These are phyloP conservation scores for Xylaria sp. DNA, from an alignment of 2,329 filamentous ascomycete genomes.

Conservation along the genomic window DNA sequence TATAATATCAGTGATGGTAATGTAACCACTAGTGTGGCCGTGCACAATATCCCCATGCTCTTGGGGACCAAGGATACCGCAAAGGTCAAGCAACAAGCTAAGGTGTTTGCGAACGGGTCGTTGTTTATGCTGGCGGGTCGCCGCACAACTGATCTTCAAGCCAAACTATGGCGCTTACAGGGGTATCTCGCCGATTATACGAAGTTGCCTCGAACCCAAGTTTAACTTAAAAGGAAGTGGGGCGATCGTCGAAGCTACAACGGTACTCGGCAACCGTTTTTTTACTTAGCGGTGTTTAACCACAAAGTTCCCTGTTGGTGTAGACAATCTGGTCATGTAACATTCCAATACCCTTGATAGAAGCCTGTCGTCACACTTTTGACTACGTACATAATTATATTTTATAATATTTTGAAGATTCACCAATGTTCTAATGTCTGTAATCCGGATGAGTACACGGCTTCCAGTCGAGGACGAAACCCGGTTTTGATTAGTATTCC, in stretches of 20 bases:
- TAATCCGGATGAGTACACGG: no score
- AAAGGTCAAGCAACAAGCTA: conserved; percentile 45
- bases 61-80: conserved; percentile 55
- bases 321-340: no score
- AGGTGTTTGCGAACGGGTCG: conserved; percentile 45
- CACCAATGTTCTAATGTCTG: no score
- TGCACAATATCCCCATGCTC: conserved; percentile 59
- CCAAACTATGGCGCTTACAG: conserved; percentile 63
- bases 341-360: no score
- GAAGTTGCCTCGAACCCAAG: neutral
- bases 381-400: no score
- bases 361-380: no score
- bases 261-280: neutral
- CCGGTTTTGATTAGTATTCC: no score
- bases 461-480: no score
- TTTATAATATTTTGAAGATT: no score
- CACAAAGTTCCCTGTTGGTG: no score
- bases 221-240: neutral
- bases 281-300: no score
- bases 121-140: conserved; percentile 52
- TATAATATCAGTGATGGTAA: conserved; percentile 47
- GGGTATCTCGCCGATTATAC: conserved; percentile 52
- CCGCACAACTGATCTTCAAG: conserved; percentile 52
- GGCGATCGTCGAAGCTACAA: no score
- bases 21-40: conserved; percentile 49